These are phyloP conservation scores for Cladosporium sphaerospermum DNA, from an alignment of 2,329 filamentous ascomycete genomes.

Conservation along the genomic window DNA sequence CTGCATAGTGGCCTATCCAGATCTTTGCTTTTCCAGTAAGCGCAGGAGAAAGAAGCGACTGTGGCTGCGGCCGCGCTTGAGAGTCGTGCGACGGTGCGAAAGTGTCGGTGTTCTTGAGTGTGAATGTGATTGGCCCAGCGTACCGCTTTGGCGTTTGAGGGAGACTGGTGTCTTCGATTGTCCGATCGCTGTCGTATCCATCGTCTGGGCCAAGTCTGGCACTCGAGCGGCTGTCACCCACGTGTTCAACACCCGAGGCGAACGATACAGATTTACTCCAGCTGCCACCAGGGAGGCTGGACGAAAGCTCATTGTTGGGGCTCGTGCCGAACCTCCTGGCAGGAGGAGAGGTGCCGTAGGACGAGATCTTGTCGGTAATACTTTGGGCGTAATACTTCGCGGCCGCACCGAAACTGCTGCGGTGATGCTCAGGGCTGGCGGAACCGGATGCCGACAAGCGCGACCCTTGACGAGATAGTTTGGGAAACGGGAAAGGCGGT, in stretches of 20 bases:
- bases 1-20: constrained; percentile 53
- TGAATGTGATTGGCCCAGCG: constrained; percentile 38
- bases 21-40: constrained; percentile 43
- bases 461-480: constrained; percentile 18
- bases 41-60: constrained; percentile 37
- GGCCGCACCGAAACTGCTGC: constrained; percentile 29
- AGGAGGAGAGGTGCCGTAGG: constrained; percentile 29
- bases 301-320: constrained; percentile 25
- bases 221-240: constrained; percentile 28
- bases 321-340: constrained; percentile 21
- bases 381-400: constrained; percentile 30
- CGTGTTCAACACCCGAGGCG: constrained; percentile 29
- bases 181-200: constrained; percentile 29
- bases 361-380: constrained; percentile 27
- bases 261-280: constrained; percentile 39
- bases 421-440: constrained; percentile 27
- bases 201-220: constrained; percentile 22
- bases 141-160: constrained; percentile 28
- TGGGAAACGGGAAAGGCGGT: constrained; percentile 22
- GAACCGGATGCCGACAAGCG: constrained; percentile 24
- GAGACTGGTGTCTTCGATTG: constrained; percentile 31
- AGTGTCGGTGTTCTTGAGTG: constrained; percentile 50
- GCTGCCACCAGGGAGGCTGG: constrained; percentile 31
- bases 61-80: constrained; percentile 37
- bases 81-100: constrained; percentile 45